phyloP scores from a whole-genome alignment of 768 basidiomycete genomes.

The Obba rivulosa region DNA sequence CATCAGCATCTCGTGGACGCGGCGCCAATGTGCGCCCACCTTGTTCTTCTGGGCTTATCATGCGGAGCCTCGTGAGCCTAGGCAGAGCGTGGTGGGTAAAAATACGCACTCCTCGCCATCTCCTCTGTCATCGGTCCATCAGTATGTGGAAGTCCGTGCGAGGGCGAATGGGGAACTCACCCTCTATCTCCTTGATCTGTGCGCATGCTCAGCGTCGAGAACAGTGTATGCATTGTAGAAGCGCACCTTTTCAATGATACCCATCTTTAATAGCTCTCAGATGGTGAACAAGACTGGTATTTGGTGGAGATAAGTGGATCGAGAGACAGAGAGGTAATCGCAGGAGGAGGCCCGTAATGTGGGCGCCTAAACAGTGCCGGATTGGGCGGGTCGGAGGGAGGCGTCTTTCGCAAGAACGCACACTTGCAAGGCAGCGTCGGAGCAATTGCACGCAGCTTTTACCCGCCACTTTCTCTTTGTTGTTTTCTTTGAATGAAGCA shows the following conservation, averaged over 20 bases:
- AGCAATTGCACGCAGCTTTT: no score
- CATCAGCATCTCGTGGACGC: background rate
- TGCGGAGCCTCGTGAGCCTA: background rate
- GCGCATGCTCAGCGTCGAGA: background rate
- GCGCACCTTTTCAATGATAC: constrained; percentile 83
- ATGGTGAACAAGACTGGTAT: background rate
- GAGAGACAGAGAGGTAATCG: no score
- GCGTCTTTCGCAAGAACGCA: no score
- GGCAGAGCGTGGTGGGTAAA: background rate
- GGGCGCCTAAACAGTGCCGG: no score
- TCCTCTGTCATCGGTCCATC: constrained; percentile 55
- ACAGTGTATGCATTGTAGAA: background rate
- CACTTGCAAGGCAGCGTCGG: no score
- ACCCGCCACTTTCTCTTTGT: background rate
- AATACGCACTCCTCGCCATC: constrained; percentile 87
- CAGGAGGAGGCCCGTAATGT: no score
- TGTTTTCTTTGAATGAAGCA: constrained; percentile 29
- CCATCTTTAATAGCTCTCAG: constrained; percentile 54
- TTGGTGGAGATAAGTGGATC: background rate
- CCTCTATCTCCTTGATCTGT: constrained; percentile 95
- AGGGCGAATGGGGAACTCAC: constrained; percentile 37
- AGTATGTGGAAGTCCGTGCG: background rate
- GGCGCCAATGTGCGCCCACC: constrained; percentile 33
- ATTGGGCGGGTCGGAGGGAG: no score
- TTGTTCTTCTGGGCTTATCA: constrained; percentile 89